Evolutionary conservation across 108 stramenopile genomes (phyloP).

Genomic region (Nannochloropsis gaditana): DNA sequence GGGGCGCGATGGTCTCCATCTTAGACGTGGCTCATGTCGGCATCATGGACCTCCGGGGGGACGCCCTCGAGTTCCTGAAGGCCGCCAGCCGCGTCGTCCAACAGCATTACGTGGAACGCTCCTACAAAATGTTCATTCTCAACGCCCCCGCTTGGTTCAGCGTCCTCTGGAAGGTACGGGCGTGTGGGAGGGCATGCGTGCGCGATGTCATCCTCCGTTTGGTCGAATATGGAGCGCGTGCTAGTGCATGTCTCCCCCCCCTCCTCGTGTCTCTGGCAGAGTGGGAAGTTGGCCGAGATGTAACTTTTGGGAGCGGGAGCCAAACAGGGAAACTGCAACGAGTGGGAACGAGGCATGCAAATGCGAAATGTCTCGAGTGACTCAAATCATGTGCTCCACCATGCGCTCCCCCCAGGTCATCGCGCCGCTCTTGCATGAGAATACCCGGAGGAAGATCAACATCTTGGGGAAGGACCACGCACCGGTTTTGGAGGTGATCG

Average conservation of each 20-base stretch:
- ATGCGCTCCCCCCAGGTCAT: conserved; percentile 29
- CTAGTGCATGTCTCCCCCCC: neutral
- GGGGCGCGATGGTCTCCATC: conserved; percentile 4
- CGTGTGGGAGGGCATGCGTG: neutral
- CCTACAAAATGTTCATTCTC: conserved; percentile 49
- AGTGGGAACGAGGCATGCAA: too few species aligned
- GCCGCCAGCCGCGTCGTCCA: conserved; percentile 44
- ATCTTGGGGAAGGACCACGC: conserved; percentile 28
- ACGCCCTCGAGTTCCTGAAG: conserved; percentile 47
- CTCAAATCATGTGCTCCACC: too few species aligned
- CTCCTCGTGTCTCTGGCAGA: neutral
- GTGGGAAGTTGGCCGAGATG: too few species aligned
- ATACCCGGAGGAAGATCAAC: conserved; percentile 37
- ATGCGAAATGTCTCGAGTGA: too few species aligned
- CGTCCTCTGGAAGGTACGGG: conserved; percentile 48
- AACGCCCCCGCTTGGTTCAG: conserved; percentile 55
- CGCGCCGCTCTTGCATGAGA: conserved; percentile 41
- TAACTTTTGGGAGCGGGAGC: too few species aligned
- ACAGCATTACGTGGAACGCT: conserved; percentile 50
- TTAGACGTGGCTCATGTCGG: conserved; percentile 45
- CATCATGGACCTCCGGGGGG: conserved; percentile 45
- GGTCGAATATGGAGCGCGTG: neutral
- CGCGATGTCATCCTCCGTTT: neutral
- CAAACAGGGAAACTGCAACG: too few species aligned
- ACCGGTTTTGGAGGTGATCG: conserved; percentile 36